Evolutionary conservation across 768 basidiomycete species (phyloP), one percentile per base, ranked within the genome.

Genomic region (Cubamyces sp.): DNA sequence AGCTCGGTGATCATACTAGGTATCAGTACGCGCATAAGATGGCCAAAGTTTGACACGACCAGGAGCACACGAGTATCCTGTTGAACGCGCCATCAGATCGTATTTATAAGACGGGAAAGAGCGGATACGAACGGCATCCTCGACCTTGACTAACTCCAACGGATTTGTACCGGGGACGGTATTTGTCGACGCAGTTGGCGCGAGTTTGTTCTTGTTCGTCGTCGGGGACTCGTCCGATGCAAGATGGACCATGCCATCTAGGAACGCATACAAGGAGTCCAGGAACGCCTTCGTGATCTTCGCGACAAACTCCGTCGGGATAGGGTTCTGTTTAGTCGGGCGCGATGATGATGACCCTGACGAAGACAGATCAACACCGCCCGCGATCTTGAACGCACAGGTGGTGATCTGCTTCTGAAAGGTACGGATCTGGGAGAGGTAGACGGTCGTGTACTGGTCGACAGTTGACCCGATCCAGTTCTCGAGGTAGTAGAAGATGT

Each of bases 41-140:
- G 83, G 14, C 83, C 84, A 66, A 98, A 87, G 72, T 98, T 98
- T 16, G 94, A 92, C 34, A 98, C 80, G 43, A 97, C 93, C 42
- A 98, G 78, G 16, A 99, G 81, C 48, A 96, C 80, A 47, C 96
- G 86, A 15, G 84, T 90, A 70, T 96, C 91, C 96, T 97, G 64
- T n/a, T 45, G 50, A 56, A 34, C 7, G 12, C 49, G 9, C 60
- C 40, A 42, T 43, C 55, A 18, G 25, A 54, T n/a, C 47, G 25
- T 21, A 3, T 16, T 23, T 21, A 30, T 1, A 11, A 8, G 15
- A 5, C 23, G 3, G 5, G 15, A 19, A 1, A 14, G 2, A n/a
- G 8, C 18, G 19, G 42, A 26, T 23, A 19, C 39, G 51, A 14
- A 92, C 91, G 37, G 80, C 76, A 66, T 91, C 82, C 41, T 78